Conservation (phyloP, 495 filamentous ascomycete genomes). For the Penicillium chermesinum region DNA sequence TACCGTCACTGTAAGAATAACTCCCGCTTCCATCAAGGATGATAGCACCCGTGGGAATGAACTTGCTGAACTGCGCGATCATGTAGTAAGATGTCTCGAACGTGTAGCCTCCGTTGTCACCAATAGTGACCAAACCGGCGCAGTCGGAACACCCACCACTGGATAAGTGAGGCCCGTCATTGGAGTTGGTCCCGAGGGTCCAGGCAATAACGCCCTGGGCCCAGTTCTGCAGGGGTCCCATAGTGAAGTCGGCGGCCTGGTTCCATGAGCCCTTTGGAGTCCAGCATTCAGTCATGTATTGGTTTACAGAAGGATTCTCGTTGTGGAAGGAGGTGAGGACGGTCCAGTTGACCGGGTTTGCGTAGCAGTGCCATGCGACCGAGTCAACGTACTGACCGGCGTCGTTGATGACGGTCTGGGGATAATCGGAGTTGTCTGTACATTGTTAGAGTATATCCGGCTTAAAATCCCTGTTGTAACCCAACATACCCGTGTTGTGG, state of each 20-base stretch:
- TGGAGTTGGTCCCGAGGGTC: conserved; percentile 48
- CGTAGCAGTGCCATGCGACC: conserved; percentile 56
- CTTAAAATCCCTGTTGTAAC: no score
- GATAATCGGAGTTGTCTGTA: conserved; percentile 39
- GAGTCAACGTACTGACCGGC: conserved; percentile 41
- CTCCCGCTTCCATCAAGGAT: conserved; percentile 44
- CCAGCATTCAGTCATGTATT: conserved; percentile 61
- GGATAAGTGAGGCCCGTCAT: conserved; percentile 48
- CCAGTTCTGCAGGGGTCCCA: conserved; percentile 55
- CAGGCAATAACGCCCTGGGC: conserved; percentile 49
- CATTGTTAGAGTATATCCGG: no score
- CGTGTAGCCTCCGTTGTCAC: conserved; percentile 36
- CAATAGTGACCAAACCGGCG: conserved; percentile 46
- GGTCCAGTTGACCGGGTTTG: conserved; percentile 41
- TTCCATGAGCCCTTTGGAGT: conserved; percentile 43
- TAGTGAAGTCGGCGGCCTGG: conserved; percentile 47
- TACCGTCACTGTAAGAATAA: conserved; percentile 39
- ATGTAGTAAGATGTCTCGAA: conserved; percentile 50
- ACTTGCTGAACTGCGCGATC: conserved; percentile 54
- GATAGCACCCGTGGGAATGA: conserved; percentile 47
- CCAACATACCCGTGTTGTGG: conserved; percentile 47
- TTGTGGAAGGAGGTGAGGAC: conserved; percentile 47
- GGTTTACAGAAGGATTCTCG: conserved; percentile 36
- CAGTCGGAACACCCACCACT: conserved; percentile 45
- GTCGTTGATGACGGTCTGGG: conserved; percentile 41